phyloP scores from a whole-genome alignment of 176 grass and related monocot genomes.

The Calamus simplicifolius region DNA sequence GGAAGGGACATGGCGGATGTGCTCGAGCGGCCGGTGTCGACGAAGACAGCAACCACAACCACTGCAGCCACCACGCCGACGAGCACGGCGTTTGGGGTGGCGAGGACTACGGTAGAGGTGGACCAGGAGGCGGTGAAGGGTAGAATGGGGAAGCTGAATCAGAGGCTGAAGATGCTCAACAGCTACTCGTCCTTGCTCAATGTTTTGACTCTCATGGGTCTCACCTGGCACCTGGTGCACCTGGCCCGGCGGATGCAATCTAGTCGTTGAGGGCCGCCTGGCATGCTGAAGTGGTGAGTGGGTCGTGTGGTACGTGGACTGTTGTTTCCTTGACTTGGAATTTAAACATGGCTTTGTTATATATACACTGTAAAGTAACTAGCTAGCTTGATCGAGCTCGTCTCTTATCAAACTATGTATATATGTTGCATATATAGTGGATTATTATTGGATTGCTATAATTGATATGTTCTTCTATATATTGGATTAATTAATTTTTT shows the following conservation, averaged over 20 bases:
- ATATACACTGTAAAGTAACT: too few relatives aligned
- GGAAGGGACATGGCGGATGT: conserved; percentile 54
- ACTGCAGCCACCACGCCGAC: conserved; percentile 11
- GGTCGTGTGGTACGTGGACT: too few relatives aligned
- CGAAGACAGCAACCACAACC: conserved; percentile 3
- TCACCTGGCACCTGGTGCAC: conserved; percentile 85
- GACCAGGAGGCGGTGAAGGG: conserved; percentile 36
- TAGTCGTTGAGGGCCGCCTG: too few relatives aligned
- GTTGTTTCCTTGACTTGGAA: too few relatives aligned
- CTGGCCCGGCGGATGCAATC: conserved; percentile 37
- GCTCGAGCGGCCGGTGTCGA: conserved; percentile 16
- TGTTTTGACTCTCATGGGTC: conserved; percentile 51
- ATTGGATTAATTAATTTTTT: too few relatives aligned
- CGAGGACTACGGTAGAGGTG: not conserved
- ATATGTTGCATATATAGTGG: too few relatives aligned
- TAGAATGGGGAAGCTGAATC: conserved; percentile 31
- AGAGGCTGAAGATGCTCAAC: conserved; percentile 56
- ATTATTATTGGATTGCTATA: too few relatives aligned
- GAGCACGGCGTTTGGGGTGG: not conserved
- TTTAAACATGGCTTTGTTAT: too few relatives aligned
- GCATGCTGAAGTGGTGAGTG: too few relatives aligned
- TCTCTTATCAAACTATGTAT: too few relatives aligned
- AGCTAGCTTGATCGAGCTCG: too few relatives aligned
- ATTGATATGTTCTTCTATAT: too few relatives aligned
- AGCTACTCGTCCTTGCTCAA: conserved; percentile 70